These are phyloP conservation scores for Leptosphaerulina australis DNA, from an alignment of 2,329 filamentous ascomycete genomes.

Conservation along the genomic window DNA sequence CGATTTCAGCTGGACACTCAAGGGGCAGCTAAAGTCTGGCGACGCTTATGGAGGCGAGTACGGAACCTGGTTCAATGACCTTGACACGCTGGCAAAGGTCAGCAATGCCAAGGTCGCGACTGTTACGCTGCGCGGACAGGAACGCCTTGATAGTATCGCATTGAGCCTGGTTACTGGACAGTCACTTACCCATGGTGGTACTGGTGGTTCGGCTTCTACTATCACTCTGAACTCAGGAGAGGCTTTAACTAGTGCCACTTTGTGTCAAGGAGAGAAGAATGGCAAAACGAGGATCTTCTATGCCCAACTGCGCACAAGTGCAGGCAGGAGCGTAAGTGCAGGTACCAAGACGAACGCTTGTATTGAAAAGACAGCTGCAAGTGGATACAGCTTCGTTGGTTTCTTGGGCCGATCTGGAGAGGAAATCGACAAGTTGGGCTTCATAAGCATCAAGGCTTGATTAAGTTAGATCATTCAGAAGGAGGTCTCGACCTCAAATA, in stretches of 20 bases:
- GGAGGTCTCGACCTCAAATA: too few relatives aligned
- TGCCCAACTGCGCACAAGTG: conserved; percentile 58
- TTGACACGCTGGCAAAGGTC: conserved; percentile 48
- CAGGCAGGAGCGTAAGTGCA: conserved; percentile 53
- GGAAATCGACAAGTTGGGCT: conserved; percentile 61
- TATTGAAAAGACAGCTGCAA: conserved; percentile 53
- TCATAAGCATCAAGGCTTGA: conserved; percentile 32
- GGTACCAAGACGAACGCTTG: conserved; percentile 58
- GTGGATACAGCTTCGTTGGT: conserved; percentile 60
- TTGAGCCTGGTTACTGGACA: conserved; percentile 58
- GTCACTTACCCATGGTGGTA: conserved; percentile 59
- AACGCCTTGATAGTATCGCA: conserved; percentile 59
- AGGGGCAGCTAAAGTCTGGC: conserved; percentile 33
- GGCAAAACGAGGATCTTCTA: conserved; percentile 60
- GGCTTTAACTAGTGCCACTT: conserved; percentile 55
- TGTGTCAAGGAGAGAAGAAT: conserved; percentile 59
- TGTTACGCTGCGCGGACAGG: conserved; percentile 56
- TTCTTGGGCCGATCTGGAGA: conserved; percentile 60
- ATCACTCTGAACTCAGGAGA: conserved; percentile 57
- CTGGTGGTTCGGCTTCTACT: conserved; percentile 53
- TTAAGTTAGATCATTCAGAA: too few relatives aligned
- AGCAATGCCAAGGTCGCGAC: conserved; percentile 45
- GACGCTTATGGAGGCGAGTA: conserved; percentile 56
- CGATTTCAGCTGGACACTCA: conserved; percentile 51
- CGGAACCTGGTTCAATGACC: conserved; percentile 63